Evolutionary conservation across 768 basidiomycete species (phyloP), one percentile per base, ranked within the genome.

Genomic region (Leccinum fibrillosum): DNA sequence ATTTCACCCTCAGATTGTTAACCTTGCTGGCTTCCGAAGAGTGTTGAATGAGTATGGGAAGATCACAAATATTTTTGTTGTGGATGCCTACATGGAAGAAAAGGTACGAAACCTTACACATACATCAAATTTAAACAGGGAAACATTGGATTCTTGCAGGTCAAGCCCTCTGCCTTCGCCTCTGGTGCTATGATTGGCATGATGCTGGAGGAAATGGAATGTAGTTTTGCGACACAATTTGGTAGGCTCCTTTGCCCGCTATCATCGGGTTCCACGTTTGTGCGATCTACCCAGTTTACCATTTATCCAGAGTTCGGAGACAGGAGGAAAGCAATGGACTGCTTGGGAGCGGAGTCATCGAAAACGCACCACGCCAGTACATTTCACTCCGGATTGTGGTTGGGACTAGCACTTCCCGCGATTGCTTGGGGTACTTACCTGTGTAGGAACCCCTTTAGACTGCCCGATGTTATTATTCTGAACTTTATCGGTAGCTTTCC

Each of bases 1-100:
- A 9, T n/a, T 25, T n/a, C 34, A 21, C 13, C 7, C 19, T 15
- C 56, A 92, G 87, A 86, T 94, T 50, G 74, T 97, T 34, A 98
- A 99, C 70, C 71, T 93, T 4, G 92, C 92, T 0, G 96, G 94
- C 1, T 94, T 96, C 69, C 80, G 90, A 32, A 92, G 93, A 67
- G 88, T 88, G 0, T 66, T 93, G 55, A 92, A 93, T 74, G 92
- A 92, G 69, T 93, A 90, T 63, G 90, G 90, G 66, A 93, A 92
- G 68, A 74, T 80, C 5, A 89, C 92, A 5, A 84, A 80, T 71
- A 86, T 90, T 23, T 78, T 80, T 5, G 86, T 83, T n/a, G 84
- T 91, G 67, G 78, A 86, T n/a, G 81, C 86, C 45, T 97, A 94
- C 67, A 94, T 90, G 78, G 74, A 78, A 19, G 89, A 94, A 69